These are phyloP conservation scores for Trichoderma sp. DNA, from an alignment of 2,329 filamentous ascomycete species.

Conservation along the genomic window DNA sequence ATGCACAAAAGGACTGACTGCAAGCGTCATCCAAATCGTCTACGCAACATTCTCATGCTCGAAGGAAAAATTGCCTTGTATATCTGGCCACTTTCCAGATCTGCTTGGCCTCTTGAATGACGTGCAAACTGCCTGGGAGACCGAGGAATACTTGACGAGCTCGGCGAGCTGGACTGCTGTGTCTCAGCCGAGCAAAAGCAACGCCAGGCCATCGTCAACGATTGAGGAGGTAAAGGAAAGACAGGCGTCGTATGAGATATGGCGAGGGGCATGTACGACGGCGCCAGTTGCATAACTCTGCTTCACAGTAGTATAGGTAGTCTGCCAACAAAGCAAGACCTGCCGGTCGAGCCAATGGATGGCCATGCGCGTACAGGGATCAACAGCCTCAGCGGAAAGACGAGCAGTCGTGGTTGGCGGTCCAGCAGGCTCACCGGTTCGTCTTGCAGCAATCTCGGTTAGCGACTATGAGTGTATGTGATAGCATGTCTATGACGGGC, in stretches of 20 bases:
- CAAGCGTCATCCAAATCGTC: background rate
- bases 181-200: background rate
- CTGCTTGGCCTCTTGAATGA: too few species aligned
- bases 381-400: conserved; percentile 15
- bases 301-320: conserved; percentile 1
- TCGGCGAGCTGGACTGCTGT: background rate
- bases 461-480: conserved; percentile 5
- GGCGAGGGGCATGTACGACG: conserved; percentile 1
- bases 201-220: background rate
- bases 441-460: conserved; percentile 14
- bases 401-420: conserved; percentile 2
- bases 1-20: background rate
- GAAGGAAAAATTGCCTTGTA: background rate
- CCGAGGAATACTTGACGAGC: background rate
- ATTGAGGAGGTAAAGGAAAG: background rate
- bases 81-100: too few species aligned
- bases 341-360: conserved; percentile 1
- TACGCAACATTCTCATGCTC: background rate
- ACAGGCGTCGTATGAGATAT: background rate
- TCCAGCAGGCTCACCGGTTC: conserved; percentile 12
- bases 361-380: background rate
- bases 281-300: background rate
- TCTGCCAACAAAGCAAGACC: conserved; percentile 22
- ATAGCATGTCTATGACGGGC: background rate
- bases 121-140: too few species aligned